Percentiles rank a stretch among this genome's conserved stretches.
These are phyloP conservation scores for Geosmithia putterillii DNA, from an alignment of 2,329 filamentous ascomycete species.

Conservation along the genomic window DNA sequence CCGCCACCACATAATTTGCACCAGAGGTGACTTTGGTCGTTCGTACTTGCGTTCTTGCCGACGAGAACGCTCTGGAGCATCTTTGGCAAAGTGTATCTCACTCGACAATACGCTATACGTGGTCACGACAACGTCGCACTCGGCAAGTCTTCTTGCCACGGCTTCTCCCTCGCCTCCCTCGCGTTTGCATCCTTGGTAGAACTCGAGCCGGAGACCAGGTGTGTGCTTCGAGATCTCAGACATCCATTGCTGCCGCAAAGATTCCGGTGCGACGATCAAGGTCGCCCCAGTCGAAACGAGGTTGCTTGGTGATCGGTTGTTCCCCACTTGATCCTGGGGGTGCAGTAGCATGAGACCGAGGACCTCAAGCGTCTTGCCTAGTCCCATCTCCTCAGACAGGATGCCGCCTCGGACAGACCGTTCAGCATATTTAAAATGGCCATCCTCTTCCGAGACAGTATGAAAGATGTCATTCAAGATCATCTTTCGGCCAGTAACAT, in stretches of 20 bases:
- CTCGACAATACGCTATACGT: constrained; percentile 60
- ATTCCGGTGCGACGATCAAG: constrained; percentile 46
- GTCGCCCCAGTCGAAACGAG: constrained; percentile 37
- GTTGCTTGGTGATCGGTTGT: background rate
- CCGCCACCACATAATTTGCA: constrained; percentile 79
- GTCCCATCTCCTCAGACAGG: constrained; percentile 70
- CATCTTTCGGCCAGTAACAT: constrained; percentile 22
- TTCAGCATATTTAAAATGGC: constrained; percentile 28
- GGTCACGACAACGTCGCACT: constrained; percentile 48
- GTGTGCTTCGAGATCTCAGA: constrained; percentile 47
- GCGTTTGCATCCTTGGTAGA: constrained; percentile 38
- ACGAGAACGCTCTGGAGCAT: constrained; percentile 55
- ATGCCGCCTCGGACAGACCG: constrained; percentile 45
- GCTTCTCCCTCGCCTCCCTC: constrained; percentile 21
- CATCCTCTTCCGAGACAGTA: constrained; percentile 36
- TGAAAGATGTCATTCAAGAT: constrained; percentile 54
- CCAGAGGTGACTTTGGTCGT: constrained; percentile 60
- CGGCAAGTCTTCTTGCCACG: constrained; percentile 30
- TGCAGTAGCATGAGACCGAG: constrained; percentile 59
- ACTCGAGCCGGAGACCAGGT: constrained; percentile 39
- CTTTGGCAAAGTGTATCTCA: constrained; percentile 67
- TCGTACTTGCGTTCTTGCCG: constrained; percentile 55
- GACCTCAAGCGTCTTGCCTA: constrained; percentile 70
- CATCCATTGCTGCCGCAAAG: constrained; percentile 49
- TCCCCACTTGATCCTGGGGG: background rate